A percentile compares a stretch with the other conserved stretches of the same genome.
phyloP scores from a whole-genome alignment of 73 alveolate species.

The Urostyla sp. region DNA sequence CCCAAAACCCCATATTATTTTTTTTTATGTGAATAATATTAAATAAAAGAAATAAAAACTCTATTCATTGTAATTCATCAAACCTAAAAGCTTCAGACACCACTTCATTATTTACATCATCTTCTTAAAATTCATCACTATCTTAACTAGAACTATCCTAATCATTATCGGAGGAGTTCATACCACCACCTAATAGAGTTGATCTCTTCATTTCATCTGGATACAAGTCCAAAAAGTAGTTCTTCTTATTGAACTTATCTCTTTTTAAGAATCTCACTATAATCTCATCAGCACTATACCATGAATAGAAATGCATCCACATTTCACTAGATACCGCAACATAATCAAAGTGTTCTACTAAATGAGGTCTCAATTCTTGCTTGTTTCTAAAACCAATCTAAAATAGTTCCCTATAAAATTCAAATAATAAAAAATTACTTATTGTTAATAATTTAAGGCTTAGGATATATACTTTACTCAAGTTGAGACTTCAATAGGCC shows the following conservation, averaged over 20 bases:
- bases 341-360: slow-evolving; percentile 52
- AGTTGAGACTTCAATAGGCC: too few species aligned
- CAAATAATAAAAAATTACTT: slow-evolving; percentile 3
- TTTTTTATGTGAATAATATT: too few species aligned
- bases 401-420: slow-evolving; percentile 2
- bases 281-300: slow-evolving; percentile 51
- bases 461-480: slow-evolving; percentile 4
- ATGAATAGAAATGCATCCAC: slow-evolving; percentile 41
- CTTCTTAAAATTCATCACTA: too few species aligned
- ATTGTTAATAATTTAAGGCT: slow-evolving; percentile 20
- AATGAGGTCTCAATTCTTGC: slow-evolving; percentile 18
- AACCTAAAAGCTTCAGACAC: too few species aligned
- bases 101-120: too few species aligned
- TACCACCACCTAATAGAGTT: neutral
- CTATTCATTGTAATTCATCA: too few species aligned
- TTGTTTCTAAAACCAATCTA: neutral
- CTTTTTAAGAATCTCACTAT: slow-evolving; percentile 33
- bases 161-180: too few species aligned
- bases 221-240: slow-evolving; percentile 30
- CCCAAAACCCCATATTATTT: too few species aligned
- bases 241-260: slow-evolving; percentile 31
- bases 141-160: too few species aligned
- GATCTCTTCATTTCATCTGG: slow-evolving; percentile 4
- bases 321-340: slow-evolving; percentile 32
- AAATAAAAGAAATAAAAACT: too few species aligned